Percentiles rank a stretch among this genome's conserved stretches.
Conservation (phyloP, 768 basidiomycete genomes). For the Lactarius hatsudake region DNA sequence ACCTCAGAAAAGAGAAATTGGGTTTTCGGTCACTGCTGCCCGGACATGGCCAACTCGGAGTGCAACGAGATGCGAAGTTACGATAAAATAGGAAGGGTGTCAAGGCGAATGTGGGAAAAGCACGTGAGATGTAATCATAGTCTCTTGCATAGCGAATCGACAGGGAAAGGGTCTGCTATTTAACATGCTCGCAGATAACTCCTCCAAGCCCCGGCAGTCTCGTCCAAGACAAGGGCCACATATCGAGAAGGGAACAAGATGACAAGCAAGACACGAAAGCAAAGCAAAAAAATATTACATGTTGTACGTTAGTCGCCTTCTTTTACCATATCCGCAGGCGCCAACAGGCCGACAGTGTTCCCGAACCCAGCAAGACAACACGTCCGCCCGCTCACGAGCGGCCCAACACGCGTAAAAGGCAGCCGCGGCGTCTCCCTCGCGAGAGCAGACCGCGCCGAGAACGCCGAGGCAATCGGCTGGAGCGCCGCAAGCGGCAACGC, state of each 20-base stretch:
- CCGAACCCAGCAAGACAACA: conserved; percentile 27
- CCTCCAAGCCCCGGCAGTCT: not conserved
- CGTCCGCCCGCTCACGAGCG: conserved; percentile 22
- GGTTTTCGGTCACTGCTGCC: no score
- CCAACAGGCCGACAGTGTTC: conserved; percentile 27
- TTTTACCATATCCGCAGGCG: conserved; percentile 1
- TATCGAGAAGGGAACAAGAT: not conserved
- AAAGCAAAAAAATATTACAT: not conserved
- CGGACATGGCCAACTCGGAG: no score
- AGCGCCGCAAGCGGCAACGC: conserved; percentile 53
- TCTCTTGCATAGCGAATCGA: no score
- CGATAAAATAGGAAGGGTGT: no score
- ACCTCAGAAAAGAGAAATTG: no score
- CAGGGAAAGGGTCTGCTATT: not conserved
- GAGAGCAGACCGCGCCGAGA: not conserved
- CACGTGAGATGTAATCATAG: no score
- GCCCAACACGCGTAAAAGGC: conserved; percentile 27
- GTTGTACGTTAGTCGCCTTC: conserved; percentile 1
- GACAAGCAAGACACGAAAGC: not conserved
- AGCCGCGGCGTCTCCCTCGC: conserved; percentile 21
- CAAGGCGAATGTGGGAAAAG: no score
- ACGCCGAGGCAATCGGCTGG: conserved; percentile 24
- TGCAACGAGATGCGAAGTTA: no score
- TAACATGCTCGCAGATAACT: not conserved
- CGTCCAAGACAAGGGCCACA: not conserved